Conservation (phyloP, 2,329 filamentous ascomycete species). For the Cladorrhinum sp. region DNA sequence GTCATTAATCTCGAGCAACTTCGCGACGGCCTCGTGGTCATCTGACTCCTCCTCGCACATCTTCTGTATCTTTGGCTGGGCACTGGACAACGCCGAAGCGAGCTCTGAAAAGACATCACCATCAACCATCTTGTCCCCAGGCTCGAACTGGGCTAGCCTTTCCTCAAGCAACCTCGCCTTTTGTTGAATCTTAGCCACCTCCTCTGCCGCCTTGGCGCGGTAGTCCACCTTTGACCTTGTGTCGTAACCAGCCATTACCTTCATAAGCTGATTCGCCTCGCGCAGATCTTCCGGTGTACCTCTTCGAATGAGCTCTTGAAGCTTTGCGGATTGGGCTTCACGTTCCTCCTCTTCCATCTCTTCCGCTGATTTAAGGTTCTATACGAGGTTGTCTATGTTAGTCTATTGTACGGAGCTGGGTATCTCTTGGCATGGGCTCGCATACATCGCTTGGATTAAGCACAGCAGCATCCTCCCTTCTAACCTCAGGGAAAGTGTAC, state of each 20-base stretch:
- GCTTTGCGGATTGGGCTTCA: conserved; percentile 93
- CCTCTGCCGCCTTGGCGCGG: conserved; percentile 93
- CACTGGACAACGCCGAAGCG: conserved; percentile 81
- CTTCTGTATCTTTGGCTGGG: conserved; percentile 97
- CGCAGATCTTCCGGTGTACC: conserved; percentile 91
- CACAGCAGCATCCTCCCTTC: conserved; percentile 91
- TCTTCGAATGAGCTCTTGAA: conserved; percentile 91
- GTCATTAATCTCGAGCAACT: conserved; percentile 95
- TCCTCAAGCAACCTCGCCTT: conserved; percentile 92
- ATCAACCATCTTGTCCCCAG: conserved; percentile 72
- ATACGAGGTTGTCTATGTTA: conserved; percentile 28
- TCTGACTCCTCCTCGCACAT: conserved; percentile 99
- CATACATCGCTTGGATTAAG: conserved; percentile 93
- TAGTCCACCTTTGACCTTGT: conserved; percentile 96
- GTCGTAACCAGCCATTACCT: conserved; percentile 97
- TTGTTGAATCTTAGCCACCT: conserved; percentile 91
- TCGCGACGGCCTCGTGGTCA: conserved; percentile 91
- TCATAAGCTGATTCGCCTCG: conserved; percentile 97
- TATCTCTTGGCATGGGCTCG: conserved; percentile 24
- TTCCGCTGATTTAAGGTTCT: conserved; percentile 94
- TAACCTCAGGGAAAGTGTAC: conserved; percentile 90
- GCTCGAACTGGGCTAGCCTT: conserved; percentile 78
- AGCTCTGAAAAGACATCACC: conserved; percentile 77
- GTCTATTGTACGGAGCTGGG: conserved; percentile 18
- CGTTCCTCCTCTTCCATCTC: conserved; percentile 98